Base-by-base conservation (phyloP, 345 rosid genomes). In the Gossypium arboreum region DNA sequence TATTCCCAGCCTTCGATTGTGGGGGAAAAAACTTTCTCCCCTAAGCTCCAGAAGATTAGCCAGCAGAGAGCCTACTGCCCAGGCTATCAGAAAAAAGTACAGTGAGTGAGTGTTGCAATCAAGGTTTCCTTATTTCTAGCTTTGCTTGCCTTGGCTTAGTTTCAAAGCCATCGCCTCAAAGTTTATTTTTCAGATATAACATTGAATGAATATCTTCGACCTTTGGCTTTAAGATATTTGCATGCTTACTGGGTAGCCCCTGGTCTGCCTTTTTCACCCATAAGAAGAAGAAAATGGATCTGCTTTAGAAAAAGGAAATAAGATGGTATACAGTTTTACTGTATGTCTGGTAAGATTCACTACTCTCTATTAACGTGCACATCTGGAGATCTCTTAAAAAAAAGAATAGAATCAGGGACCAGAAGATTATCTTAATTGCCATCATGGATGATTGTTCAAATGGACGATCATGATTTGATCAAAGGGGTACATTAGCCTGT, bases 381-480 rank as follows among this genome's bases (percentile, higher is more conserved):
- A 76, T 55, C 77, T 69, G 68, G 44, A 78, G 27, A 52, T 54
- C 55, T 61, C 6, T 34, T 5, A 34, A 34, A 34, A 34, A 34
- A 45, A 43, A 63, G 15, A 72, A 56, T 55, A 57, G 51, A 60
- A 48, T 10, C 39, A 65, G 77, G 84, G 81, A 81, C 81, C 82
- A 75, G 74, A 12, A 43, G 7, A 55, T 25, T 39, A 41, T 50
- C 65, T 80, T 75, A 72, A 75, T 20, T 69, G 54, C 56, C 24
- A 73, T 77, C 77, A 52, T 22, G 43, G 43, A 9, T 60, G 71
- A 60, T 71, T 29, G 34, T 59, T n/a, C 62, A 59, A 68, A 72
- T 68, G 79, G 69, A 78, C 39, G 85, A 60, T 56, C 70, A 48
- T 54, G 85, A 80, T 82, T 55, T 24, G 62, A 73, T 76, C 76